Conservation (phyloP, 345 rosid genomes). For the Cochlearia excelsa region DNA sequence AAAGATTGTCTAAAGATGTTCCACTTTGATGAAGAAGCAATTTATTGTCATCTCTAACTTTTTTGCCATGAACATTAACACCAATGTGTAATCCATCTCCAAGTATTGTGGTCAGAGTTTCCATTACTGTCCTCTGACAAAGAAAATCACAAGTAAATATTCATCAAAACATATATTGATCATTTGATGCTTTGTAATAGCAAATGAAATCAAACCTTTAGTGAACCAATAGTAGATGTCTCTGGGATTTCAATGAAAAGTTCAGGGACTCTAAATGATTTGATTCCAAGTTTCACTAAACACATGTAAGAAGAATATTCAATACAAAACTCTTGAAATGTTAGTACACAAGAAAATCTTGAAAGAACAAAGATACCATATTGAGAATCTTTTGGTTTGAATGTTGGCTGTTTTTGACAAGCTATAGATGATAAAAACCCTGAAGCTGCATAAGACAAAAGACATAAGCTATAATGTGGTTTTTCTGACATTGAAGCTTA, state of each 20-base stretch:
- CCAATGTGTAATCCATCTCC: slow-evolving; percentile 77
- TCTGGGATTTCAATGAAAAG: slow-evolving; percentile 87
- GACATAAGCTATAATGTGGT: slow-evolving; percentile 7
- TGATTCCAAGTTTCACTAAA: slow-evolving; percentile 90
- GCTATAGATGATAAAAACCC: slow-evolving; percentile 46
- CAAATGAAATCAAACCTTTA: slow-evolving; percentile 54
- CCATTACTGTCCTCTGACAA: slow-evolving; percentile 80
- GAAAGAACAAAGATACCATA: slow-evolving; percentile 39
- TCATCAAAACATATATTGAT: slow-evolving; percentile 10
- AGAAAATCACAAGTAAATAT: background rate
- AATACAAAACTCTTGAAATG: slow-evolving; percentile 18
- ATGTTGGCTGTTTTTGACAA: slow-evolving; percentile 41
- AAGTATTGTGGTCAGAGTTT: slow-evolving; percentile 76
- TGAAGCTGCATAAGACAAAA: slow-evolving; percentile 38
- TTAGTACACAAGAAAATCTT: background rate
- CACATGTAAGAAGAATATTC: too few species aligned
- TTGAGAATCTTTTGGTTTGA: slow-evolving; percentile 63
- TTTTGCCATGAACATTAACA: slow-evolving; percentile 78
- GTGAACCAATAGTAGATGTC: slow-evolving; percentile 79
- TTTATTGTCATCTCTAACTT: slow-evolving; percentile 80
- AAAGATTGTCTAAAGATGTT: slow-evolving; percentile 53
- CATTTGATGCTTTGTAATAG: background rate
- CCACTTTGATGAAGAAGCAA: slow-evolving; percentile 69
- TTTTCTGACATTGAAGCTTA: background rate
- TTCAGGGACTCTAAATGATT: slow-evolving; percentile 92